Base-by-base conservation (phyloP, 352 stramenopile genomes). In the Globisporangium heterothallicum region DNA sequence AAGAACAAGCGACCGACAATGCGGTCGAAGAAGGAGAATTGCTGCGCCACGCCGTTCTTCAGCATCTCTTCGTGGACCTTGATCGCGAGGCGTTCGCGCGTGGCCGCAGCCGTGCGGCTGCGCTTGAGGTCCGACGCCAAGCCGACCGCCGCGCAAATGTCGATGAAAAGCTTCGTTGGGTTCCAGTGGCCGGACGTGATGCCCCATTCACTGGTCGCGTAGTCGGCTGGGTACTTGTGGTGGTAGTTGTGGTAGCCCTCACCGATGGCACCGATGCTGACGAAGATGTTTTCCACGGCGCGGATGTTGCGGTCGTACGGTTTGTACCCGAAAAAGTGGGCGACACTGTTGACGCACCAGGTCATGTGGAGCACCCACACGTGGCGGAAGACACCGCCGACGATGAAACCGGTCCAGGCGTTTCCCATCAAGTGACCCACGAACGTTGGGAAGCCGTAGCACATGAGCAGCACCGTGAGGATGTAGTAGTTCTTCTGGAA, bases 221-320 rank as follows among this genome's bases (percentile, higher is more conserved):
- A 99, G 75, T 99, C 96, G 56, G 94, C 97, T 32, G 97, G 97
- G 74, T 98, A 99, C 77, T 99, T 98, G 90, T 99, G 97, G 72
- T 77, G 85, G 57, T 46, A 78, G 82, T 98, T 99, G 79, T 99
- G 96, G 84, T 96, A 99, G 64, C 96, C 96, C 67, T 99, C 96
- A 40, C 96, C 97, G 30, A 99, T 88, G 42, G 95, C 92, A 40
- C 89, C 93, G 52, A 98, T 91, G 24, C 84, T 94, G 30, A 99
- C 96, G 56, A 98, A 89, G 10, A 97, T 82, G 74, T 99, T 99
- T 73, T 99, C 97, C 5, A 96, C 84, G 8, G 97, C 89, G 34
- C 91, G 93, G 22, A 93, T 97, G 53, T 97, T 84, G 49, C 86
- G 73, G 75, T 99, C 96, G 71, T 99, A 99, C 13, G 97, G 97